Evolutionary conservation across 768 basidiomycete species (phyloP).

Genomic region (Asterophora parasitica): DNA sequence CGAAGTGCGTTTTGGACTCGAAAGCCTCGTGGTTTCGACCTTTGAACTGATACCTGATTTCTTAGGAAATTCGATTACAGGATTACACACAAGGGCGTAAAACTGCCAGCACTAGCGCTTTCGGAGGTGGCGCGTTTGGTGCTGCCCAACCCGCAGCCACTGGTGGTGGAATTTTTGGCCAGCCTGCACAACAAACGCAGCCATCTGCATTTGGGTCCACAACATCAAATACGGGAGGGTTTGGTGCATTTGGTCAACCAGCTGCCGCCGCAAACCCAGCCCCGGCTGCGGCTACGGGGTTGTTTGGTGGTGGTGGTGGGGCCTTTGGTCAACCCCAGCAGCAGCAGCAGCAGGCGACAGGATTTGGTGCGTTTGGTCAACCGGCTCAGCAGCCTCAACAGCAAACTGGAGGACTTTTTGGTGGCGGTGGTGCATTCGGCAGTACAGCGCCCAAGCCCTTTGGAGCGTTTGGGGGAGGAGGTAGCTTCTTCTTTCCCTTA

Average conservation of each 20-base stretch:
- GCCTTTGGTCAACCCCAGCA: conserved; percentile 48
- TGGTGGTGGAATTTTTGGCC: conserved; percentile 36
- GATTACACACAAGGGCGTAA: conserved; percentile 75
- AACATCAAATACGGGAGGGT: conserved; percentile 27
- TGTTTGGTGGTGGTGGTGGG: conserved; percentile 47
- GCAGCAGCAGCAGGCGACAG: conserved; percentile 23
- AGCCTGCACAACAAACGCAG: conserved; percentile 32
- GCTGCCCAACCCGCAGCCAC: conserved; percentile 38
- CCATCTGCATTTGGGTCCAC: conserved; percentile 36
- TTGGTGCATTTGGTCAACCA: conserved; percentile 39
- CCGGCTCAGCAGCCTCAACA: conserved; percentile 25
- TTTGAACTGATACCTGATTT: conserved; percentile 8
- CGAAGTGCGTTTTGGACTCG: conserved; percentile 44
- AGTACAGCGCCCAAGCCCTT: conserved; percentile 17
- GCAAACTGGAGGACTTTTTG: conserved; percentile 27
- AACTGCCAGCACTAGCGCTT: conserved; percentile 55
- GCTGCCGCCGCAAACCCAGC: conserved; percentile 22
- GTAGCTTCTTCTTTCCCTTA: not conserved
- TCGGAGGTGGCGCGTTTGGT: conserved; percentile 50
- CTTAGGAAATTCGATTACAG: conserved; percentile 69
- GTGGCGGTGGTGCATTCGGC: conserved; percentile 31
- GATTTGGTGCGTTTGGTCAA: conserved; percentile 24
- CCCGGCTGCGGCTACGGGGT: conserved; percentile 21
- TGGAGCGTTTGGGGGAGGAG: conserved; percentile 12
- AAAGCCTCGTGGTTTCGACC: conserved; percentile 5